Base-by-base conservation (phyloP, 2,329 filamentous ascomycete genomes). In the Diaporthe sp. region DNA sequence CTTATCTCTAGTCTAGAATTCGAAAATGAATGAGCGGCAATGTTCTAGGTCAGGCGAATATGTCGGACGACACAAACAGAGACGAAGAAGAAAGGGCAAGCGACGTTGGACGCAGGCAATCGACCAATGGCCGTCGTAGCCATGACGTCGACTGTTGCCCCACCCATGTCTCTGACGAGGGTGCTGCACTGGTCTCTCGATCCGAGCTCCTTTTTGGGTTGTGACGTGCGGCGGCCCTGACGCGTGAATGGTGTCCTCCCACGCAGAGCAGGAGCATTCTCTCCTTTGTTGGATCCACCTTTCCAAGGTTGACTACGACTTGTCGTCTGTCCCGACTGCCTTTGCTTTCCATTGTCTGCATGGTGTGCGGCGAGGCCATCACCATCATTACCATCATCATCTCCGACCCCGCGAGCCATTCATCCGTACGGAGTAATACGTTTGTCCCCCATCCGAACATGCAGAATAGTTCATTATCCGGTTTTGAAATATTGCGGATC, bases 81-180 rank as follows among this genome's bases (percentile, higher is more conserved):
- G 30, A n/a, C 0, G 30, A 35, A 56, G 7, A 27, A 8, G 25
- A 12, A 7, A 5, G 3, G 25, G 50, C n/a, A 51, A 15, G 50
- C 25, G 50, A 53, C 50, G 25, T 53, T 53, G 15, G 50, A 53
- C 50, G n/a, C 25, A 27, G 50, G 50, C 25, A 12, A 17, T 53
- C 50, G 9, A 53, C 25, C 50, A 53, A 53, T 39, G 5, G 32
- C 12, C 13, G 22, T n/a, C 32, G 22, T 25, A 25, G 37, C 6
- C 25, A 63, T 63, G 58, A 63, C 58, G 58, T 63, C 58, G 58
- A 44, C 25, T 13, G 35, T 17, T 39, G 58, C 58, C 37, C 44
- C 63, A 25, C 63, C 44, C 63, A 22, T 27, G 44, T 37, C 30
- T 13, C 30, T 13, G 30, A n/a, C 30, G 30, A 25, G 37, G 56